Conservation (phyloP, 164 flowering plant genomes). For the Vitis amurensis region DNA sequence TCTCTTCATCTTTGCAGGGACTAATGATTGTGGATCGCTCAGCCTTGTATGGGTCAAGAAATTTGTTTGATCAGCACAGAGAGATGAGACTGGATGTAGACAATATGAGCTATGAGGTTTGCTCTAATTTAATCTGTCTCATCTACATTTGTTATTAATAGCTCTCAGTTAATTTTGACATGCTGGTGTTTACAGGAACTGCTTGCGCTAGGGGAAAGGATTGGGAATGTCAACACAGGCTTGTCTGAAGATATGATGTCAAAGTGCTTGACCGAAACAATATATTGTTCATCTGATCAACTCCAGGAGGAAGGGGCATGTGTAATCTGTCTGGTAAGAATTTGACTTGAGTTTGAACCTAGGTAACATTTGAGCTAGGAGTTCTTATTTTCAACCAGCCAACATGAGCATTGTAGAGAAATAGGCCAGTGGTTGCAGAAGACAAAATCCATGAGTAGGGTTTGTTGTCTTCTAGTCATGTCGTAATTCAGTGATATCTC, state of each 20-base stretch:
- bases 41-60: slow-evolving; percentile 46
- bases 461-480: no score
- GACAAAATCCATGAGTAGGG: background rate
- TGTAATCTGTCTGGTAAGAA: slow-evolving; percentile 62
- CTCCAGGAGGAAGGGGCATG: slow-evolving; percentile 45
- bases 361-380: background rate
- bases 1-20: slow-evolving; percentile 35
- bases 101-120: slow-evolving; percentile 66
- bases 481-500: no score
- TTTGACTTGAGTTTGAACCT: background rate
- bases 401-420: background rate
- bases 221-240: slow-evolving; percentile 69
- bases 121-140: background rate
- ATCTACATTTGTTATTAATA: background rate
- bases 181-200: slow-evolving; percentile 48
- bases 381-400: background rate
- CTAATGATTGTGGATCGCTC: slow-evolving; percentile 47
- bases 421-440: background rate
- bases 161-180: background rate
- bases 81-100: slow-evolving; percentile 67
- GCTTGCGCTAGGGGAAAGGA: slow-evolving; percentile 67
- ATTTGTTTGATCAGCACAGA: slow-evolving; percentile 49
- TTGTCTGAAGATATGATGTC: slow-evolving; percentile 46
- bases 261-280: slow-evolving; percentile 45
- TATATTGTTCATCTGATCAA: slow-evolving; percentile 31